A percentile compares a stretch with the other conserved stretches of the same genome.
phyloP scores from a whole-genome alignment of 2,329 filamentous ascomycete genomes.

The Cadophora luteo-olivacea region DNA sequence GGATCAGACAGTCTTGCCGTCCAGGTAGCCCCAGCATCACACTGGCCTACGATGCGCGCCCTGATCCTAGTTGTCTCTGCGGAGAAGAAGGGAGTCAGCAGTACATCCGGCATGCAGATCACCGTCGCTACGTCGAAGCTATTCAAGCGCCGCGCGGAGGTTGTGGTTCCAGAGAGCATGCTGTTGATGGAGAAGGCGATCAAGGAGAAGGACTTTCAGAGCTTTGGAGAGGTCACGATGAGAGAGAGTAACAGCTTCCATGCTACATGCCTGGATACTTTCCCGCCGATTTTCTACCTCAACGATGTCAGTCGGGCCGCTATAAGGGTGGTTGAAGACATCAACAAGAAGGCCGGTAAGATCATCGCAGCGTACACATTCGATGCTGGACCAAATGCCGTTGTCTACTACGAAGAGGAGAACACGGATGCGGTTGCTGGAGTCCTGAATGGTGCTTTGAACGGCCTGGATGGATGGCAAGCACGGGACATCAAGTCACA shows the following conservation, averaged over 20 bases:
- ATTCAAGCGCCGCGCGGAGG: constrained; percentile 76
- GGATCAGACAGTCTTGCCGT: constrained; percentile 88
- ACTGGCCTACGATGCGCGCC: constrained; percentile 96
- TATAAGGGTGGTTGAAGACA: constrained; percentile 85
- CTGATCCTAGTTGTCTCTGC: constrained; percentile 90
- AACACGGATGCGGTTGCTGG: constrained; percentile 77
- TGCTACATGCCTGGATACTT: constrained; percentile 91
- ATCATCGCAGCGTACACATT: constrained; percentile 94
- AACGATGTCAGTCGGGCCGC: constrained; percentile 91
- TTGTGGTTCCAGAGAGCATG: constrained; percentile 86
- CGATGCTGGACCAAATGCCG: constrained; percentile 95
- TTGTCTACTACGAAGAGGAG: constrained; percentile 91
- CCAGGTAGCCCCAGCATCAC: constrained; percentile 83
- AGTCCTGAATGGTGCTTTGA: constrained; percentile 73
- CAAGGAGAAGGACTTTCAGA: constrained; percentile 77
- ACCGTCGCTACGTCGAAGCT: constrained; percentile 91
- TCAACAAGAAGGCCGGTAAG: constrained; percentile 81
- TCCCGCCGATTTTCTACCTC: constrained; percentile 98
- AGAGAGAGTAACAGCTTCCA: constrained; percentile 97
- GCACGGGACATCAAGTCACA: constrained; percentile 56
- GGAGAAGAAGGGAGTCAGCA: constrained; percentile 94
- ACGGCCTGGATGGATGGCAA: constrained; percentile 74
- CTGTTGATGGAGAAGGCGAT: constrained; percentile 84
- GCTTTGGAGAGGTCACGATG: constrained; percentile 93
- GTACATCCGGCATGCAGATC: constrained; percentile 94